phyloP scores from a whole-genome alignment of 148 eudicot species.

The Vaccinium vitisidaea region DNA sequence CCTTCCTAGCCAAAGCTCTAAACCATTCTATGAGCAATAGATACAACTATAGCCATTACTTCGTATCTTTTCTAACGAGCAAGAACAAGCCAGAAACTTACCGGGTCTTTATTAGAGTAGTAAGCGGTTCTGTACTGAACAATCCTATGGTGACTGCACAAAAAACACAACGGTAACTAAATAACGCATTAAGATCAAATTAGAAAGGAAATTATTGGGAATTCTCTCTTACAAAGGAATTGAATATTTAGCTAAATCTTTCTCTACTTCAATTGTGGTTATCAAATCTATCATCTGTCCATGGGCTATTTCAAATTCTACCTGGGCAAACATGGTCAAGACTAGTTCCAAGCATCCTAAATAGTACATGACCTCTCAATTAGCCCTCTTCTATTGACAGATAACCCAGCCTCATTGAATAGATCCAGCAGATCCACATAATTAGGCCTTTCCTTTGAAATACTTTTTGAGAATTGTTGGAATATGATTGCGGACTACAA shows the following conservation, averaged over 20 bases:
- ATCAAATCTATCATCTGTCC: slow-evolving; percentile 35
- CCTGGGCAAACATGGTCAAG: slow-evolving; percentile 33
- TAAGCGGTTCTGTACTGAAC: too few relatives aligned
- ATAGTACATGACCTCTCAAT: background rate
- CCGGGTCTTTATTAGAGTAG: slow-evolving; percentile 56
- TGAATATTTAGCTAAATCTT: too few relatives aligned
- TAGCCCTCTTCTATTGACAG: background rate
- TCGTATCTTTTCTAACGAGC: background rate
- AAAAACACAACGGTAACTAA: too few relatives aligned
- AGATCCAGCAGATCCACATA: too few relatives aligned
- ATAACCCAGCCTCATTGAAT: background rate
- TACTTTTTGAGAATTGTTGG: too few relatives aligned
- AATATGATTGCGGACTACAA: too few relatives aligned
- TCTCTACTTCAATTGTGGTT: too few relatives aligned
- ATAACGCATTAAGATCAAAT: too few relatives aligned
- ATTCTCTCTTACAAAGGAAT: too few relatives aligned
- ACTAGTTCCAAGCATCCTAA: background rate
- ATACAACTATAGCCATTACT: background rate
- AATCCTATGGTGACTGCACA: too few relatives aligned
- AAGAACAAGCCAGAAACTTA: slow-evolving; percentile 20
- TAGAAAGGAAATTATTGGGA: too few relatives aligned
- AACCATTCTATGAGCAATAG: background rate
- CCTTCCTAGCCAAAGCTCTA: background rate
- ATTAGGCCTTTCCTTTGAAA: slow-evolving; percentile 9
- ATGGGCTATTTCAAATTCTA: slow-evolving; percentile 84